Evolutionary conservation across 2,329 filamentous ascomycete species (phyloP).

Genomic region (Cladosporium sp.): DNA sequence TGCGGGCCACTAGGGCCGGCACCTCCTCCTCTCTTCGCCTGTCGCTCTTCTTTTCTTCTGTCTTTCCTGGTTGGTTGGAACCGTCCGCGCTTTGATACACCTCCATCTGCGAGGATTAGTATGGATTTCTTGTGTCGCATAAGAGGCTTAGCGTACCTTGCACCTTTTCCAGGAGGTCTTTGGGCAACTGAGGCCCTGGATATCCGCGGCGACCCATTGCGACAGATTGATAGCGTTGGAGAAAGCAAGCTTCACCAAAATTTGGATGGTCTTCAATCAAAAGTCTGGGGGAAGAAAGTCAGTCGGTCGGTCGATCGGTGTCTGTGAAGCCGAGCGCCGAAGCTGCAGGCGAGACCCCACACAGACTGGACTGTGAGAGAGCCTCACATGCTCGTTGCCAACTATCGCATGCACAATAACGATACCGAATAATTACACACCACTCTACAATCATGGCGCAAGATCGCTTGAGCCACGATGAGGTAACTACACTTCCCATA

Average conservation of each 20-base stretch:
- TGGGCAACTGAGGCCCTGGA: conserved; percentile 41
- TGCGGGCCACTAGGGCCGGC: not conserved
- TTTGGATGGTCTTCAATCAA: not conserved
- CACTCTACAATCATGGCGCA: conserved; percentile 38
- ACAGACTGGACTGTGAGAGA: not conserved
- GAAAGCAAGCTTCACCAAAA: not conserved
- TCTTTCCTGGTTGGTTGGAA: conserved; percentile 28
- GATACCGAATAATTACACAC: not conserved
- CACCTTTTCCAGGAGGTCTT: conserved; percentile 41
- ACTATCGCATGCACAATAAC: not conserved
- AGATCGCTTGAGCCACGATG: conserved; percentile 56
- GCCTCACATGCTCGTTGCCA: not conserved
- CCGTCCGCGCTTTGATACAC: conserved; percentile 19
- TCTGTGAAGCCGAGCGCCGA: not conserved
- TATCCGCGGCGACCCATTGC: conserved; percentile 24
- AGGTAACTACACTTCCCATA: conserved; percentile 40
- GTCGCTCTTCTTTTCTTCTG: conserved; percentile 60
- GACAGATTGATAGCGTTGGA: not conserved
- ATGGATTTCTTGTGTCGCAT: not conserved
- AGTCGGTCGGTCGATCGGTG: not conserved
- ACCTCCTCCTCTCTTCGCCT: conserved; percentile 50
- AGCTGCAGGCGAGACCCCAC: conserved; percentile 1
- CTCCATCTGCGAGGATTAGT: conserved; percentile 14
- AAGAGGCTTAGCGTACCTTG: not conserved
- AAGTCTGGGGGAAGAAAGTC: conserved; percentile 7